Base-by-base conservation (phyloP, 495 filamentous ascomycete genomes). In the Chaetomium fimeti region DNA sequence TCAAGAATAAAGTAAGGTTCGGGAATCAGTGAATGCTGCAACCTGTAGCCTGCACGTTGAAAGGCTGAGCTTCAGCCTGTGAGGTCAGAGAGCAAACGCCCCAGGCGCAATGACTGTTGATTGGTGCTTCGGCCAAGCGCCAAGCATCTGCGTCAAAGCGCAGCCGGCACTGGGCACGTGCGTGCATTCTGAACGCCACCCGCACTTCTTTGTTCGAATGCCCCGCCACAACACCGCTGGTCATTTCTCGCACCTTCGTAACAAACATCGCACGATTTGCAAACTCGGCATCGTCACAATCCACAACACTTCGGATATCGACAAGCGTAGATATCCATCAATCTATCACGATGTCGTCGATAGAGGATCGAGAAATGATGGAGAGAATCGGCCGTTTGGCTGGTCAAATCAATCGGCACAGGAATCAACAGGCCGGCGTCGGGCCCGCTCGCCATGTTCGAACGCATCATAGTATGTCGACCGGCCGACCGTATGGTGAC, bases 381-480 rank as follows among this genome's bases (percentile, higher is more conserved):
- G 85, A 84, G 59, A 86, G 83, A 71, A 96, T 96, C 76, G 81
- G 86, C 74, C 85, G 86, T 64, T 79, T 96, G 71, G 87, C 89
- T 75, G 87, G 90, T 68, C 88, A 88, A 74, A 95, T 96, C 75
- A 92, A 93, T 75, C 88, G 88, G 54, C 88, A 91, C 77, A 93
- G 90, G 69, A 88, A 84, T 55, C 85, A 90, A 66, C 77, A 80
- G 57, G 75, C 74, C 18, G 75, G 74, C 55, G 27, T 75, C 27
- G 66, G 29, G 16, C 58, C 68, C 28, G 27, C 60, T 11, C 60
- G 59, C n/a, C 48, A 62, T 16, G 60, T 32, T 47, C 60, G 64
- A 40, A 9, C 60, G 24, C 62, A 69, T 58, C 65, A 70, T 42
- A 67, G 73, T 74, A 71, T 29, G 73, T 63, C 59, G 29, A 53